Evolutionary conservation across 306 rosid species (phyloP).

Genomic region (Trifolium dubium): DNA sequence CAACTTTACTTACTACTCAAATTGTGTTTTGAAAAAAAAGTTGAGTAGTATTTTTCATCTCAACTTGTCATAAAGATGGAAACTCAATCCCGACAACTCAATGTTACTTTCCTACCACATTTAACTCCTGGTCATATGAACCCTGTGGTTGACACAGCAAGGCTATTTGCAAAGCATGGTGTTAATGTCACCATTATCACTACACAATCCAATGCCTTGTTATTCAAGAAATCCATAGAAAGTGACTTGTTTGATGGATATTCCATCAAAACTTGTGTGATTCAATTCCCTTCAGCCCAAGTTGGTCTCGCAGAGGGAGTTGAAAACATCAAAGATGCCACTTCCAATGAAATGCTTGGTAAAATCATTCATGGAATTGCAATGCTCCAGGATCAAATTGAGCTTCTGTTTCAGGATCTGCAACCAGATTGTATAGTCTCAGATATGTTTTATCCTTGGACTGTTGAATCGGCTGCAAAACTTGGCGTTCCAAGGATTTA

Average conservation of each 20-base stretch:
- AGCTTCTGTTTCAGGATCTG: slow-evolving; percentile 23
- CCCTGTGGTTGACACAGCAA: neutral
- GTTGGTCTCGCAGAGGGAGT: neutral
- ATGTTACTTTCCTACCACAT: neutral
- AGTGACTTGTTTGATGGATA: neutral
- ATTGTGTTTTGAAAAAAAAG: neutral
- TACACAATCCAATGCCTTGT: neutral
- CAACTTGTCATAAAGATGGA: neutral
- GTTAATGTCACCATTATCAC: neutral
- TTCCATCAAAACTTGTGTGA: neutral
- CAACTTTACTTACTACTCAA: too few relatives aligned
- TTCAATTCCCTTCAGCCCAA: neutral
- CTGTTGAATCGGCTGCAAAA: slow-evolving; percentile 42
- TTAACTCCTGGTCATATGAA: neutral
- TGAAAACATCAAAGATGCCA: neutral
- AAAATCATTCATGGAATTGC: neutral
- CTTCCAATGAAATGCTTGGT: neutral
- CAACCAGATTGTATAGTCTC: slow-evolving; percentile 44
- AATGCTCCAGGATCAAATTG: slow-evolving; percentile 34
- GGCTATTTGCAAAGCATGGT: neutral
- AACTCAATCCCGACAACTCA: neutral
- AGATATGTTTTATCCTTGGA: slow-evolving; percentile 43
- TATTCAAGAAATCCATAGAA: neutral
- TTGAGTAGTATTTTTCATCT: neutral
- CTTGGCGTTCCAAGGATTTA: slow-evolving; percentile 45